Conservation (phyloP, 2,329 filamentous ascomycete genomes). For the Dryadomyces sulphureus region DNA sequence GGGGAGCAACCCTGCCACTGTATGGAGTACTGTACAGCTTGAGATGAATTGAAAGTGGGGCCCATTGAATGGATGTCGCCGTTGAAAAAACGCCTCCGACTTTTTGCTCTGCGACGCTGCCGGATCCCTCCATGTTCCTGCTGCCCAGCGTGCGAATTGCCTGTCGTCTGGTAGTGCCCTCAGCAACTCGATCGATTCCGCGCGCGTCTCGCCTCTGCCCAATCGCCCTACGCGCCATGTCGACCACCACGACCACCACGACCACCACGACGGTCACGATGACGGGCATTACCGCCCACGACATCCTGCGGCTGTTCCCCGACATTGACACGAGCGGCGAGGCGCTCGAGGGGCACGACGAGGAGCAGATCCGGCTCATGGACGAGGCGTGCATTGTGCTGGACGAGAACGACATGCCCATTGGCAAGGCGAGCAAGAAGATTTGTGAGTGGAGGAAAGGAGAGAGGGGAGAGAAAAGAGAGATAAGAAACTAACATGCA, state of each 20-base stretch:
- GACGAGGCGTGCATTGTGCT: slow-evolving; percentile 97
- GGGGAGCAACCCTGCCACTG: no score
- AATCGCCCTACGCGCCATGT: slow-evolving; percentile 7
- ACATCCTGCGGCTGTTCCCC: slow-evolving; percentile 76
- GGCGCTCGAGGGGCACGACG: slow-evolving; percentile 82
- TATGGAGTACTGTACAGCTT: no score
- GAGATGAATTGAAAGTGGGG: no score
- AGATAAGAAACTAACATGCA: slow-evolving; percentile 19
- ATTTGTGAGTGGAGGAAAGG: slow-evolving; percentile 50
- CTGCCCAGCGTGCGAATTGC: no score
- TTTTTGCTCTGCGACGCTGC: neutral
- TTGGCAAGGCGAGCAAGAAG: slow-evolving; percentile 97
- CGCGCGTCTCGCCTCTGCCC: neutral
- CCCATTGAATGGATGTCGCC: neutral
- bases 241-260: slow-evolving; percentile 7
- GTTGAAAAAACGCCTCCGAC: neutral
- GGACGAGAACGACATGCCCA: slow-evolving; percentile 80
- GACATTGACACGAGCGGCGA: slow-evolving; percentile 59
- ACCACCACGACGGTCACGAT: slow-evolving; percentile 29
- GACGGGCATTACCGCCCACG: slow-evolving; percentile 64
- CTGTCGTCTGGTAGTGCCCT: no score
- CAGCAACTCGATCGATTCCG: no score
- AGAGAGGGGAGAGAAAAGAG: neutral
- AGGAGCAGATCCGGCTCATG: slow-evolving; percentile 95
- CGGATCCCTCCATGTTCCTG: neutral